Evolutionary conservation across 169 alveolate species (phyloP).

Genomic region (Neospora caninum): DNA sequence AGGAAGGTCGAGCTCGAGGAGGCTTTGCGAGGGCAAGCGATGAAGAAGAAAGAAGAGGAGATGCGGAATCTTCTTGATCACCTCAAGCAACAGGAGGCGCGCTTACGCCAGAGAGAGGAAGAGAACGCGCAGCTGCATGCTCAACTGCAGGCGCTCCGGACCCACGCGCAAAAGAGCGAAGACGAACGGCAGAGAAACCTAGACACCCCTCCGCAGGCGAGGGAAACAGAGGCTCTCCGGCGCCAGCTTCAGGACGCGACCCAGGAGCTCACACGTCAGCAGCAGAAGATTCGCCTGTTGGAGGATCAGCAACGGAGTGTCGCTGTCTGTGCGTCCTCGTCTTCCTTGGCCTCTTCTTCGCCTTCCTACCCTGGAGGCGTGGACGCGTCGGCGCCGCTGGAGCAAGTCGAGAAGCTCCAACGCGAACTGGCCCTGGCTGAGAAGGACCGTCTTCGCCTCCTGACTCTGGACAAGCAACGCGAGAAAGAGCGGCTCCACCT

Average conservation of each 20-base stretch:
- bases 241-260: conserved; percentile 23
- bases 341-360: neutral
- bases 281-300: conserved; percentile 21
- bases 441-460: neutral
- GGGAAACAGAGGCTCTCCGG: conserved; percentile 4
- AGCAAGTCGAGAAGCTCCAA: neutral
- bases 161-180: neutral
- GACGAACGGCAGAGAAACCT: neutral
- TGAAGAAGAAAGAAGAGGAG: neutral
- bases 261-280: conserved; percentile 1
- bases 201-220: neutral
- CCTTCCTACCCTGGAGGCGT: neutral
- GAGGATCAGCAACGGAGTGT: conserved; percentile 30
- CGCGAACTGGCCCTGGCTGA: neutral
- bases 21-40: neutral
- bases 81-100: neutral
- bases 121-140: neutral
- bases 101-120: neutral
- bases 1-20: conserved; percentile 6
- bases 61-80: neutral
- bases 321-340: conserved; percentile 10
- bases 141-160: neutral
- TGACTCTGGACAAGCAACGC: conserved; percentile 13
- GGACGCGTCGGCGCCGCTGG: neutral
- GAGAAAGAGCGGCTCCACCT: conserved; percentile 24